Evolutionary conservation across 2,329 filamentous ascomycete genomes (phyloP).

Genomic region (Neonectria punicea): DNA sequence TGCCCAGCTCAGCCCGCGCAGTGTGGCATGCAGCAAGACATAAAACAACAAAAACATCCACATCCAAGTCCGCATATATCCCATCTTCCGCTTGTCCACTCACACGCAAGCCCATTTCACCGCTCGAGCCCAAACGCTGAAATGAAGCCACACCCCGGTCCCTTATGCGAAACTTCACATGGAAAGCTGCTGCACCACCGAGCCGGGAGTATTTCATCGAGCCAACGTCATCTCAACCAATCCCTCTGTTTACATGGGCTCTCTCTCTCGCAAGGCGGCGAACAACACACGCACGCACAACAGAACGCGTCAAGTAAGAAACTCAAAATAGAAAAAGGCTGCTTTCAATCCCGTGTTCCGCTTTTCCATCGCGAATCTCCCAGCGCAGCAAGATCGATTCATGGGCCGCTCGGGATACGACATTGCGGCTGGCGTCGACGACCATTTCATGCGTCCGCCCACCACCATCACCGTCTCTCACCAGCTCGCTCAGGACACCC

Average conservation of each 20-base stretch:
- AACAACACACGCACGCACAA: conserved; percentile 3
- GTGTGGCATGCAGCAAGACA: not conserved
- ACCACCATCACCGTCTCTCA: not conserved
- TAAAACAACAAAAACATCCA: not conserved
- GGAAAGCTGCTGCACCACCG: conserved; percentile 1
- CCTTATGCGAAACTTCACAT: conserved; percentile 26
- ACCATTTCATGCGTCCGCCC: conserved; percentile 1
- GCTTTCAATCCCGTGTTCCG: conserved; percentile 2
- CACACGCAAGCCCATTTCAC: conserved; percentile 6
- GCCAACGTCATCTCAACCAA: conserved; percentile 14
- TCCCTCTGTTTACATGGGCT: conserved; percentile 21
- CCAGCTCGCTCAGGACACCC: conserved; percentile 3
- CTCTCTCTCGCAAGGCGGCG: not conserved
- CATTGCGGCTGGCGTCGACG: conserved; percentile 2
- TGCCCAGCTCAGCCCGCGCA: not conserved
- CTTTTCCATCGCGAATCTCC: conserved; percentile 10
- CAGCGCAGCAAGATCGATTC: conserved; percentile 5
- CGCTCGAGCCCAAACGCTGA: conserved; percentile 18
- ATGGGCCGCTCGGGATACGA: conserved; percentile 3
- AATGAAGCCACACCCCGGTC: conserved; percentile 22
- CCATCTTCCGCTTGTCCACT: not conserved
- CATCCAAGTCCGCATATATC: conserved; percentile 1
- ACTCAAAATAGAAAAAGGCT: not conserved
- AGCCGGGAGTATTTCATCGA: not conserved
- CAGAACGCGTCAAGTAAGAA: not conserved